Conservation (phyloP, 306 rosid species). For the Acacia confusa region DNA sequence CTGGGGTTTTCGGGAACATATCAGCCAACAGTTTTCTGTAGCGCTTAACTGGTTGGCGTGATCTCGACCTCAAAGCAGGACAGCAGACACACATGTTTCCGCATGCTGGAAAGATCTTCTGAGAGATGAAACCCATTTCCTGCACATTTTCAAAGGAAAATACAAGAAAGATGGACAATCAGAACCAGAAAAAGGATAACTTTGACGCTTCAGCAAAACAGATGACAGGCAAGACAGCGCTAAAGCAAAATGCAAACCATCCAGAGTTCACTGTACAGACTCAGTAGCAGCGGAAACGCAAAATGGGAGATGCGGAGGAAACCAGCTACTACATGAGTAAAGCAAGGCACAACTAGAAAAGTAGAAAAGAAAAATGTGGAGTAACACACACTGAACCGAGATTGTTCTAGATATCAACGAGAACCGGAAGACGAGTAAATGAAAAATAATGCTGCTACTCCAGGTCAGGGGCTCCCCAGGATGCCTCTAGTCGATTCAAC, state of each 20-base stretch:
- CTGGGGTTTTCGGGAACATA: constrained; percentile 88
- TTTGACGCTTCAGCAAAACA: background rate
- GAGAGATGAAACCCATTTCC: constrained; percentile 90
- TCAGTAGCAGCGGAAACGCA: background rate
- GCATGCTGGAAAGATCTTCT: constrained; percentile 95
- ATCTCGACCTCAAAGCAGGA: constrained; percentile 95
- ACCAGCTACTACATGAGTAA: constrained; percentile 28
- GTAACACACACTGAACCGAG: background rate
- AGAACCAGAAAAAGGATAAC: constrained; percentile 15
- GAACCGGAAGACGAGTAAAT: background rate
- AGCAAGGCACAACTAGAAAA: constrained; percentile 24
- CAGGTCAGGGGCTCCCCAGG: background rate
- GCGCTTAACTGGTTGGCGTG: constrained; percentile 95
- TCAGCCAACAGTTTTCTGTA: constrained; percentile 88
- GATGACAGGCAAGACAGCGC: background rate
- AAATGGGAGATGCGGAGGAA: constrained; percentile 11
- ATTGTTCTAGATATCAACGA: background rate
- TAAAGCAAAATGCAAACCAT: constrained; percentile 9
- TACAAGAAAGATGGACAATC: constrained; percentile 9
- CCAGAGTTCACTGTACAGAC: constrained; percentile 16
- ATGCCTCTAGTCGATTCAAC: background rate
- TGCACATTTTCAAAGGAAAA: constrained; percentile 34
- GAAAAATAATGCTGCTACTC: background rate
- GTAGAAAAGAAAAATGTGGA: constrained; percentile 19
- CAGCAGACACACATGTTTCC: constrained; percentile 96